Conservation (phyloP, 78 protist genomes). For the Cavenderia fasciculata region DNA sequence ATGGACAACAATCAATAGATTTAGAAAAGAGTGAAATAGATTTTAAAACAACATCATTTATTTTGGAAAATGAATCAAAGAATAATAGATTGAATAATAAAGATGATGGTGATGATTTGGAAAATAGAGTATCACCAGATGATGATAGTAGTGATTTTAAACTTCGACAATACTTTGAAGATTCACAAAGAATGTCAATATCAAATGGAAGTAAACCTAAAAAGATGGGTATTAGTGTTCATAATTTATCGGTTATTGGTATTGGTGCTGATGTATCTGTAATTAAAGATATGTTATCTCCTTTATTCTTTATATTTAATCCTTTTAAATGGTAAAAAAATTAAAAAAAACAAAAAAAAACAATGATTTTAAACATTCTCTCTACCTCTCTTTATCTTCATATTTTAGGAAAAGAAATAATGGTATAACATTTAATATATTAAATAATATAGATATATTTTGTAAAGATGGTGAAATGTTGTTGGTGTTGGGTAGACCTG, state of each 20-base stretch:
- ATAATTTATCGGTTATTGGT: slow-evolving; percentile 58
- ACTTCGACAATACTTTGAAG: slow-evolving; percentile 62
- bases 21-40: too few relatives aligned
- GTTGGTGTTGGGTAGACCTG: slow-evolving; percentile 77
- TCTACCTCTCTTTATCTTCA: not conserved
- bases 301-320: slow-evolving; percentile 48
- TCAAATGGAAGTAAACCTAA: slow-evolving; percentile 22
- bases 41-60: too few relatives aligned
- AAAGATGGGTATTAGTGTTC: slow-evolving; percentile 64
- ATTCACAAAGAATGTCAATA: slow-evolving; percentile 44
- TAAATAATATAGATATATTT: slow-evolving; percentile 50
- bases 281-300: slow-evolving; percentile 32
- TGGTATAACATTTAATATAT: slow-evolving; percentile 66
- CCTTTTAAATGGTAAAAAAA: slow-evolving; percentile 41
- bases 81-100: too few relatives aligned
- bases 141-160: too few relatives aligned
- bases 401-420: slow-evolving; percentile 3
- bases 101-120: not conserved
- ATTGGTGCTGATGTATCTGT: slow-evolving; percentile 55
- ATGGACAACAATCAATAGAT: too few relatives aligned
- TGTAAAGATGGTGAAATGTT: slow-evolving; percentile 68
- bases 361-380: not conserved
- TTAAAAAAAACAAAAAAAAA: not conserved
- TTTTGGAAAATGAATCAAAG: too few relatives aligned
- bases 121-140: not conserved